Evolutionary conservation across 2,329 filamentous ascomycete species (phyloP).

Genomic region (Aureobasidium sp.): DNA sequence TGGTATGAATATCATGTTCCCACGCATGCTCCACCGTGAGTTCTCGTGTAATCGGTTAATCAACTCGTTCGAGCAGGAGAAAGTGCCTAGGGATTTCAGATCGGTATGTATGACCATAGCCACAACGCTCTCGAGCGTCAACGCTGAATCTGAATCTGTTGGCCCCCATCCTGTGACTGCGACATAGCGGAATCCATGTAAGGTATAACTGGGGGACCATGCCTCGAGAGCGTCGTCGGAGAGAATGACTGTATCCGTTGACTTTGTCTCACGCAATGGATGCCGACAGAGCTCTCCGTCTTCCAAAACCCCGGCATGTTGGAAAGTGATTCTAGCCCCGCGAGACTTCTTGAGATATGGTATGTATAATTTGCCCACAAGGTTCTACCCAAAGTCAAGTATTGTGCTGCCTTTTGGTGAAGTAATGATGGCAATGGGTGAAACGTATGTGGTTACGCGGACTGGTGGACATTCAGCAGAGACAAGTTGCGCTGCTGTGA

Average conservation of each 20-base stretch:
- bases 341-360: slow-evolving; percentile 28
- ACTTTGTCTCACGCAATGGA: slow-evolving; percentile 40
- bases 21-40: slow-evolving; percentile 49
- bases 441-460: slow-evolving; percentile 28
- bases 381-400: slow-evolving; percentile 53
- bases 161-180: slow-evolving; percentile 41
- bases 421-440: slow-evolving; percentile 24
- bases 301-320: slow-evolving; percentile 51
- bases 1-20: slow-evolving; percentile 51
- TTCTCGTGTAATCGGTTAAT: slow-evolving; percentile 52
- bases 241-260: slow-evolving; percentile 36
- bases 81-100: slow-evolving; percentile 43
- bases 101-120: slow-evolving; percentile 47
- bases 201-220: slow-evolving; percentile 47
- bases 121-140: slow-evolving; percentile 23
- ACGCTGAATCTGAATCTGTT: slow-evolving; percentile 18
- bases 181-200: slow-evolving; percentile 48
- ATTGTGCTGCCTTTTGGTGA: slow-evolving; percentile 41
- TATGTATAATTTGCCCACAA: slow-evolving; percentile 46
- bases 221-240: slow-evolving; percentile 23
- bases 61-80: slow-evolving; percentile 44
- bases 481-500: no score
- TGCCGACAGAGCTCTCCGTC: slow-evolving; percentile 35
- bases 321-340: slow-evolving; percentile 41
- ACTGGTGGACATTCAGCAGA: slow-evolving; percentile 39